Evolutionary conservation across 2,329 filamentous ascomycete genomes (phyloP).

Genomic region (Metarhizium sp.): DNA sequence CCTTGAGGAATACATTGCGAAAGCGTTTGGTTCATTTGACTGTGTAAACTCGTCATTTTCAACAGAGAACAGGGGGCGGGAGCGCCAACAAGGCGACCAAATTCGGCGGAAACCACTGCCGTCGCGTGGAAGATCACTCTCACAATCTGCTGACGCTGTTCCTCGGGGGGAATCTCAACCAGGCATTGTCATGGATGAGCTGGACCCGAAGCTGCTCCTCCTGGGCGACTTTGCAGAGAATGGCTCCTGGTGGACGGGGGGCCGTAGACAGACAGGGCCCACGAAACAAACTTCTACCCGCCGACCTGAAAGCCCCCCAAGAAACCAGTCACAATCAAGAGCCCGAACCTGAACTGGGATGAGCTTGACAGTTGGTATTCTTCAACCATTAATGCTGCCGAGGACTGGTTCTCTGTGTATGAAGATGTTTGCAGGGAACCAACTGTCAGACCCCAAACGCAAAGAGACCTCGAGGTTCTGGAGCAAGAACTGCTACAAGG

Average conservation of each 20-base stretch:
- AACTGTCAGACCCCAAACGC: conserved; percentile 21
- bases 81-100: conserved; percentile 14
- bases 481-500: conserved; percentile 43
- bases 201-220: conserved; percentile 67
- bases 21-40: conserved; percentile 58
- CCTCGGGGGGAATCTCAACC: conserved; percentile 8
- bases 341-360: conserved; percentile 64
- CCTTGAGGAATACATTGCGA: conserved; percentile 68
- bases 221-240: conserved; percentile 73
- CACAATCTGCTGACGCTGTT: neutral
- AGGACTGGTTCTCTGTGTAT: conserved; percentile 54
- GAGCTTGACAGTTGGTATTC: conserved; percentile 67
- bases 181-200: conserved; percentile 29
- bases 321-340: neutral
- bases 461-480: conserved; percentile 30
- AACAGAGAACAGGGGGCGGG: conserved; percentile 30
- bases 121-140: conserved; percentile 4
- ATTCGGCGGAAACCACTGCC: conserved; percentile 18
- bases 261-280: conserved; percentile 12
- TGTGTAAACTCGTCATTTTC: conserved; percentile 72
- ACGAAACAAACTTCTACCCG: neutral
- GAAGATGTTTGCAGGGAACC: conserved; percentile 32
- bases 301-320: conserved; percentile 3
- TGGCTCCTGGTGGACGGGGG: conserved; percentile 71
- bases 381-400: conserved; percentile 57